Evolutionary conservation across 805 yeast genomes (phyloP).

Genomic region (Hanseniaspora hatyaiensis): DNA sequence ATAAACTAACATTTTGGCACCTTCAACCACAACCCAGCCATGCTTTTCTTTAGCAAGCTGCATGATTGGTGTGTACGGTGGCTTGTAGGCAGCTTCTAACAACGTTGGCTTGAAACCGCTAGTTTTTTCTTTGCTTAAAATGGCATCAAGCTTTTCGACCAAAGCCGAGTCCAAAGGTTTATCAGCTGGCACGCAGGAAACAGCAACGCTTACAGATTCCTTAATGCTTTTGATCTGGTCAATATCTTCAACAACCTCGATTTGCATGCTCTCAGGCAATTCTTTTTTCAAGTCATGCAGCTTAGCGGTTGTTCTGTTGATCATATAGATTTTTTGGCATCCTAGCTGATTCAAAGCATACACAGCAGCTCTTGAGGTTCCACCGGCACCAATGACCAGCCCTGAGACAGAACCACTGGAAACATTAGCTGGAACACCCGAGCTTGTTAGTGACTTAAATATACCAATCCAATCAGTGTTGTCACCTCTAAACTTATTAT

Average conservation of each 20-base stretch:
- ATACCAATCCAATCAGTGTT: constrained; percentile 97
- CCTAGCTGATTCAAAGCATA: constrained; percentile 75
- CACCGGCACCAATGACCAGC: constrained; percentile 90
- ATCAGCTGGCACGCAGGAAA: constrained; percentile 78
- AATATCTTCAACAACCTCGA: constrained; percentile 43
- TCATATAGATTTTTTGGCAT: constrained; percentile 59
- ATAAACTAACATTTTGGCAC: constrained; percentile 81
- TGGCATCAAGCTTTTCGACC: constrained; percentile 33
- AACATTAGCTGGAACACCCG: constrained; percentile 45
- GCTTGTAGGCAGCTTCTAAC: constrained; percentile 92
- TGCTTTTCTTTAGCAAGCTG: constrained; percentile 48
- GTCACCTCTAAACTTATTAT: constrained; percentile 55
- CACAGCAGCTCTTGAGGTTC: constrained; percentile 90
- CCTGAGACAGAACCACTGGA: constrained; percentile 38
- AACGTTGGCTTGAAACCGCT: constrained; percentile 42
- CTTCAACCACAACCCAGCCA: constrained; percentile 77
- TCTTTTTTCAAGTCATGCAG: constrained; percentile 44
- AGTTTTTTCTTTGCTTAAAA: constrained; percentile 20
- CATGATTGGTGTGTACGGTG: constrained; percentile 79
- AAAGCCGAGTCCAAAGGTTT: constrained; percentile 48
- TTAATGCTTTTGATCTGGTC: constrained; percentile 34
- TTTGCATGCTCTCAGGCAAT: constrained; percentile 50
- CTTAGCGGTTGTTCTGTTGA: constrained; percentile 68
- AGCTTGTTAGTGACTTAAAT: constrained; percentile 47
- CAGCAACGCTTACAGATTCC: constrained; percentile 45